Base-by-base conservation (phyloP, 345 rosid species). In the Populus tremula region DNA sequence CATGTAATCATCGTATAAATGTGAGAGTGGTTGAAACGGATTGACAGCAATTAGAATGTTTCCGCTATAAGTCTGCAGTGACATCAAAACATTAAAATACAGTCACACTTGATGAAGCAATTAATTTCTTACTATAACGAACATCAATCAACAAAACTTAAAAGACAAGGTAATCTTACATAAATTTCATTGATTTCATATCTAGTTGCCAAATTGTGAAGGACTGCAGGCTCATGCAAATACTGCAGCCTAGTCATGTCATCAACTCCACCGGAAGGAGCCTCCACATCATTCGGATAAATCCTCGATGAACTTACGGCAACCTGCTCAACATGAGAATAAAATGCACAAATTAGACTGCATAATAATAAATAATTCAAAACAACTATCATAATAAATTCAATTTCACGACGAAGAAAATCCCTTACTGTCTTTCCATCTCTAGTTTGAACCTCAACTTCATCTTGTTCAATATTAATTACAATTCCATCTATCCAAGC, bases 41-140 rank as follows among this genome's bases (percentile, higher is more conserved):
- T 95, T 95, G 86, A 95, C 80, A 74, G 99, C 96, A 50, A 93
- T 90, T 71, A 95, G 96, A 86, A 95, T 93, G 83, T 91, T 89
- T 74, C 99, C 99, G 35, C 87, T 87, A 82, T 90, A 93, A 75
- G 98, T 88, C 98, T 95, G 90, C 85, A 88, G 87, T 71, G 83
- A 87, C 82, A 81, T 83, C 86, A 81, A 87, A 78, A 87, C 45
- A 82, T 86, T 81, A 80, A 78, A 84, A 82, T 67, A 82, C 67
- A 78, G 80, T 78, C 76, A 71, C 76, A 78, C 78, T 50, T 75
- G 74, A 78, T 75, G 75, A 81, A 73, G 33, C 72, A 69, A 76
- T 69, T 72, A 63, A 69, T 76, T 36, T 56, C 77, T 80, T 50
- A 73, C 50, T 81, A 73, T 71, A 84, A 41, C 59, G 41, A 73